Base-by-base conservation (phyloP, 371 early-diverging fungal genomes). In the Mucor piriformis region DNA sequence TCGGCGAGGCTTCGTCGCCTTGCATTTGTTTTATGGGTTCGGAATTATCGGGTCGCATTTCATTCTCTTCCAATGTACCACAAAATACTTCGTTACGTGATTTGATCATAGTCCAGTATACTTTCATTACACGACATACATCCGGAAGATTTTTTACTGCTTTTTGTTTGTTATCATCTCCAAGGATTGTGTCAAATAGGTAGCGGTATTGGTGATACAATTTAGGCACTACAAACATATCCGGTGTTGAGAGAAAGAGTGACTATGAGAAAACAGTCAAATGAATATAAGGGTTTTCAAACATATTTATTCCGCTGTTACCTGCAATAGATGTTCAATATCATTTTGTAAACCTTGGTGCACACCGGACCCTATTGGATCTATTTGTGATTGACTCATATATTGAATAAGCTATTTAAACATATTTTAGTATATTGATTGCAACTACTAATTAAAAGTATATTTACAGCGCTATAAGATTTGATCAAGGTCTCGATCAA, bases 201-300 rank as follows among this genome's bases (percentile, higher is more conserved):
- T 56, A 71, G 18, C 61, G 74, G 55, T 81, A 74, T 43, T 72
- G 81, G 62, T 76, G 72, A 48, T 76, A 78, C 20, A 78, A 46
- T 24, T 80, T 82, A 16, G 88, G 88, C 53, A 82, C 72, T 10
- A 87, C 84, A 79, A 87, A 87, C 75, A 84, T 81, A 32, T 87
- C 88, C 4, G 88, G 88, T 5, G 81, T 79, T 0, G 88, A 84
- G 1, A 85, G 61, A 50, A 87, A 86, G 24, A 85, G 59, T 3
- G 83, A 76, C 84, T 86, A 57, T n/a, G n/a, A n/a, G n/a, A n/a
- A n/a, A n/a, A n/a, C n/a, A n/a, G n/a, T n/a, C n/a, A n/a, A n/a
- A n/a, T 20, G 29, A 6, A 18, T 42, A 57, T 8, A 20, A n/a
- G n/a, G n/a, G n/a, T n/a, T n/a, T n/a, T n/a, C n/a, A 43, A 21